Percentiles rank a stretch among this genome's conserved stretches.
Conservation (phyloP, 352 stramenopile species). For the Discostella stelligera region DNA sequence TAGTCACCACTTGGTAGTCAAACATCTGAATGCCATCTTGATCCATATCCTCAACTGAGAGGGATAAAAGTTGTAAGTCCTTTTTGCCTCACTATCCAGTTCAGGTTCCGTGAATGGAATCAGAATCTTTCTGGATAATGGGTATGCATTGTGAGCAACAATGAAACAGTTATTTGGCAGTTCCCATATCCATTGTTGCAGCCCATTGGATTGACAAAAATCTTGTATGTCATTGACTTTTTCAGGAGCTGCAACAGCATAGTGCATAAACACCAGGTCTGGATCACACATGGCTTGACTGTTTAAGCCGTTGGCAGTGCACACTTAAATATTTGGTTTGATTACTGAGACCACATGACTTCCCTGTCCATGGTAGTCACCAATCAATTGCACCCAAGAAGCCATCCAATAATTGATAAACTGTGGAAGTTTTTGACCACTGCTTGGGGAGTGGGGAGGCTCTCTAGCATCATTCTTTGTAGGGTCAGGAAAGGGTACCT, state of each 20-base stretch:
- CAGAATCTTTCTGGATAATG: slow-evolving; percentile 5
- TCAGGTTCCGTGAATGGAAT: slow-evolving; percentile 3
- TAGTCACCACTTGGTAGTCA: slow-evolving; percentile 16
- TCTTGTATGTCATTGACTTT: not conserved
- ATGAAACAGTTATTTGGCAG: not conserved
- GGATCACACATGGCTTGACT: not conserved
- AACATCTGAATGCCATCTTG: slow-evolving; percentile 62
- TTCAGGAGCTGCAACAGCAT: not conserved
- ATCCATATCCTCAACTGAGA: slow-evolving; percentile 65
- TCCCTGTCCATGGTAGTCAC: slow-evolving; percentile 12
- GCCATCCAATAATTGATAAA: slow-evolving; percentile 5
- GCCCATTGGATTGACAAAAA: not conserved
- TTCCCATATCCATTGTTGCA: not conserved
- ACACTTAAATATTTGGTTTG: not conserved
- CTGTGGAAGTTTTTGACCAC: not conserved
- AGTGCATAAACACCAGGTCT: not conserved
- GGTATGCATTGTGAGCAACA: not conserved
- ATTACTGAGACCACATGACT: slow-evolving; percentile 15
- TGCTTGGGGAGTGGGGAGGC: not conserved
- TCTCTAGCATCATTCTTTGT: not conserved
- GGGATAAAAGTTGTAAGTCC: slow-evolving; percentile 57
- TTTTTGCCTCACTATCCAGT: not conserved
- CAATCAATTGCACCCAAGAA: slow-evolving; percentile 42
- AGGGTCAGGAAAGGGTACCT: not conserved
- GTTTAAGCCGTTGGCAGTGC: not conserved